These are phyloP conservation scores for Furcasterigmium sp. DNA, from an alignment of 2,329 filamentous ascomycete species.

Conservation along the genomic window DNA sequence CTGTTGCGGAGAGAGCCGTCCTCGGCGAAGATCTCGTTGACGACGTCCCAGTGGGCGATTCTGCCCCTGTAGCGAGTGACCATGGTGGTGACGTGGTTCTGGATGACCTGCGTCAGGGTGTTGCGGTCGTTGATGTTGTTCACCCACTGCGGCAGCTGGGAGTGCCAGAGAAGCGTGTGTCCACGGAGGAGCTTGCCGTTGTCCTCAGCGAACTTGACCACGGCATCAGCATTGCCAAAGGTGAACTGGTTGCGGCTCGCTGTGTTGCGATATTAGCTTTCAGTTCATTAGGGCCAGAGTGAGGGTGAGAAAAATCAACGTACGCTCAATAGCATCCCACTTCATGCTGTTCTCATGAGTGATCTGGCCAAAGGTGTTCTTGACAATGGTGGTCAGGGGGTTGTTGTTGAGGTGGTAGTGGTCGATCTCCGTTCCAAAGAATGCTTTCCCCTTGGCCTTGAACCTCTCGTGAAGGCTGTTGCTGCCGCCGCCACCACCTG, in stretches of 20 bases:
- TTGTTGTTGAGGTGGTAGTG: neutral
- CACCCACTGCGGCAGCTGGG: constrained; percentile 56
- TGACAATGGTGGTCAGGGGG: neutral
- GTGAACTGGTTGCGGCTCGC: constrained; percentile 43
- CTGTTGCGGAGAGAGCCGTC: constrained; percentile 52
- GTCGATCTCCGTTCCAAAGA: neutral
- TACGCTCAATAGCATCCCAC: constrained; percentile 54
- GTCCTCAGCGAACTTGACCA: constrained; percentile 50
- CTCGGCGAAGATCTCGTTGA: constrained; percentile 62
- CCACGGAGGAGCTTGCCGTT: constrained; percentile 58
- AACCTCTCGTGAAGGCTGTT: neutral
- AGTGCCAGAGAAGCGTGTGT: constrained; percentile 64
- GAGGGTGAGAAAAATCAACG: constrained; percentile 3
- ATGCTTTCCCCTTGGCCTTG: neutral
- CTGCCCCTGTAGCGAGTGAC: constrained; percentile 58
- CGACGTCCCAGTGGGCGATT: constrained; percentile 54
- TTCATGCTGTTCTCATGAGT: constrained; percentile 62
- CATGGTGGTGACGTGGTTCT: constrained; percentile 54
- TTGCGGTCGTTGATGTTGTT: constrained; percentile 44
- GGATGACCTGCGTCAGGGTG: constrained; percentile 48
- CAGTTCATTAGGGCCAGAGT: neutral
- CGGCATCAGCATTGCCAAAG: constrained; percentile 50
- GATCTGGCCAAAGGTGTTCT: neutral
- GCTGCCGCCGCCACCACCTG: neutral
- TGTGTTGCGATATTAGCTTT: neutral